Evolutionary conservation across 2,329 filamentous ascomycete species (phyloP), one percentile per base, ranked within the genome.

Genomic region (Akanthomyces lecanii): DNA sequence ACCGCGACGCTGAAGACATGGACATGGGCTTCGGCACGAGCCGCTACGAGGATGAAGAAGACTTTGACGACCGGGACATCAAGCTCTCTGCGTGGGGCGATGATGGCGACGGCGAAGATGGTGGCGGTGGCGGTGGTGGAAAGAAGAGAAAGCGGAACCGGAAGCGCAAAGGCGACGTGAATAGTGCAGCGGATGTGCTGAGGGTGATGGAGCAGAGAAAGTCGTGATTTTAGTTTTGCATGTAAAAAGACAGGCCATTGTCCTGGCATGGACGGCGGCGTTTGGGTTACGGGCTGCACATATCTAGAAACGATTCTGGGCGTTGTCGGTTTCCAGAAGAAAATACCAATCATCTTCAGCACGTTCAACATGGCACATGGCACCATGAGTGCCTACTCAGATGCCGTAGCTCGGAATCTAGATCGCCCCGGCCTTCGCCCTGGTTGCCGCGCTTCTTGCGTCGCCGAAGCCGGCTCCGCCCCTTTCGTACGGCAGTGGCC

Each of bases 11-110:
- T 54, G 88, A 94, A 63, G 94, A 99, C 76, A 84, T 99, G 77
- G 95, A 99, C 71, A 85, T 98, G 81, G 94, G 93, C 65, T 98
- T 99, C 71, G 95, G 95, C 40, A 91, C 88, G 23, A 95, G 89
- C 71, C 84, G 94, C 33, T 89, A 91, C 70, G 92, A 91, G 61
- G 95, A 97, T 70, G 92, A 93, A 56, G 93, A 93, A 64, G 93
- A 96, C 66, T 84, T 89, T 66, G 90, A 92, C 47, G 82, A 83
- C 25, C 81, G 79, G 50, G 86, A 83, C 67, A 77, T 91, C 66
- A 91, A 90, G 77, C 75, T 93, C 61, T 86, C 85, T 45, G 78
- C 85, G 69, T 91, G 90, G 81, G 80, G 78, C 21, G 83, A 77
- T 2, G 82, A 82, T 21, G 82, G 79, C 14, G 82, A 79, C 4